Base-by-base conservation (phyloP, 768 basidiomycete species). In the Psilocybe cyanescens region DNA sequence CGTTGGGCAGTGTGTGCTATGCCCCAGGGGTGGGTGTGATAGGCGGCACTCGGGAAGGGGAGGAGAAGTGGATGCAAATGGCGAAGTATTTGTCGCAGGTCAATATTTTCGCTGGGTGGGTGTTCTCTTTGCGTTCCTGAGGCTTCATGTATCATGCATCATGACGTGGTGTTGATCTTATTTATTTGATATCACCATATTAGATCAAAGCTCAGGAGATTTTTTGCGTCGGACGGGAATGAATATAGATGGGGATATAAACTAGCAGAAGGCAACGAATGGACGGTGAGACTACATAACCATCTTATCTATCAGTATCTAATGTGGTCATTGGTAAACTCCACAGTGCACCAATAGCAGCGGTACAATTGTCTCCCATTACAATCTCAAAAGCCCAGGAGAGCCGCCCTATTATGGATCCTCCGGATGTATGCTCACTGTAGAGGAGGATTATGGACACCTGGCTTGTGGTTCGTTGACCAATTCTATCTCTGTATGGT, bases 191-290 rank as follows among this genome's bases (percentile, higher is more conserved):
- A 31, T 37, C 47, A 30, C 39, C 8, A 33, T 53, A 8, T 47
- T 45, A 85, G 84, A 54, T 76, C 79, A 24, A 75, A 68, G 63
- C 64, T 76, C 28, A 78, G 88, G 44, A 83, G 79, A 64, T 91
- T 90, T 65, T 70, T 71, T 7, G 88, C 80, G 2, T 82, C 86
- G 0, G 86, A 91, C 64, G 83, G 83, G 0, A 78, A 85, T 47
- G 81, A 83, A 57, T 91, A 90, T 65, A 76, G 75, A 54, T 91
- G 89, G 89, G 79, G 78, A 28, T 81, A 81, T 73, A 75, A 79
- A 16, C 68, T 76, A 19, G 75, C 75, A 28, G 72, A 72, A 11
- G 81, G 83, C 55, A 81, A 86, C 57, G 89, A 90, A 65, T 91
- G 88, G 87, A 83, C 83, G 24, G 89, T 88, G 65, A 68, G 86